phyloP scores from a whole-genome alignment of 129 eudicot genomes.

The carrot (Daucus carota) region DH1_v3.0 NC_030387.2:996501-997000 shows the following conservation, averaged over 20 bases:
- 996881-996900: conserved; percentile 24
- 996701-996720: conserved; percentile 14
- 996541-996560: background rate
- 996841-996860: conserved; percentile 39
- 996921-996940: conserved; percentile 20
- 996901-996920: conserved; percentile 7
- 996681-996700: conserved; percentile 23
- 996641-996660: conserved; percentile 19
- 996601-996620: background rate
- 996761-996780: conserved; percentile 31
- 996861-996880: conserved; percentile 29
- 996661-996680: conserved; percentile 21
- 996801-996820: conserved; percentile 43
- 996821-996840: conserved; percentile 43
- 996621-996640: conserved; percentile 27
- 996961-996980: conserved; percentile 5
- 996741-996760: conserved; percentile 10
- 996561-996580: background rate
- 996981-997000: conserved; percentile 21
- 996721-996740: conserved; percentile 9
- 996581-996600: background rate
- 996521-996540: background rate
- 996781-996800: conserved; percentile 40
- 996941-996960: conserved; percentile 12
- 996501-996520: background rate